Evolutionary conservation across 768 basidiomycete species (phyloP).

Genomic region (button mushroom (Agaricus bisporus)): DNA sequence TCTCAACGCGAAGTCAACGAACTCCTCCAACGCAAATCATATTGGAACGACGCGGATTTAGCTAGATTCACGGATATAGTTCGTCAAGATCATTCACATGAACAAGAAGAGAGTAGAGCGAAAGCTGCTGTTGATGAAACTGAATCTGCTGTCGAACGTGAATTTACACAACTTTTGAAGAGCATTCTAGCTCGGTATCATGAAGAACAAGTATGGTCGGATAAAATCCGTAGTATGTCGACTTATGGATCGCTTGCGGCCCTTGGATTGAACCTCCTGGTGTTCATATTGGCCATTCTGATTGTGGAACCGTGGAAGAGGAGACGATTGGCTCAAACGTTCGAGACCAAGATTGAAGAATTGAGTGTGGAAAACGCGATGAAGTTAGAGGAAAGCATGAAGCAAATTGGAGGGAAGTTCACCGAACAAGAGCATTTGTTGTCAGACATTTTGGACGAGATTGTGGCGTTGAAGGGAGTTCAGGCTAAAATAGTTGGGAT

Average conservation of each 20-base stretch:
- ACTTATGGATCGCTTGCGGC: conserved; percentile 90
- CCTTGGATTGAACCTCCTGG: conserved; percentile 80
- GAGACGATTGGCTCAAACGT: conserved; percentile 75
- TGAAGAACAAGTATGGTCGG: conserved; percentile 98
- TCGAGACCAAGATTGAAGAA: conserved; percentile 78
- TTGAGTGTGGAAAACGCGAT: conserved; percentile 50
- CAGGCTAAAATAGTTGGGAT: background rate
- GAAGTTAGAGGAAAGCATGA: conserved; percentile 42
- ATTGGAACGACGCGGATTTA: conserved; percentile 91
- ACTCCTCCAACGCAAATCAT: conserved; percentile 86
- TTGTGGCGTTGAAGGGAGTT: conserved; percentile 11
- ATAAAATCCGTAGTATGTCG: conserved; percentile 94
- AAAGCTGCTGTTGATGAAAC: conserved; percentile 61
- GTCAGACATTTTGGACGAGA: conserved; percentile 18
- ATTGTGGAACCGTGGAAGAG: conserved; percentile 98
- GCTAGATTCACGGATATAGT: conserved; percentile 84
- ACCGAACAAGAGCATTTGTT: conserved; percentile 36
- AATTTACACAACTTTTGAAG: conserved; percentile 84
- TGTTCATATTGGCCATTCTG: conserved; percentile 86
- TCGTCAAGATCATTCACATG: conserved; percentile 81
- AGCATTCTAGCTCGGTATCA: conserved; percentile 90
- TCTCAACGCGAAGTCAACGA: conserved; percentile 97
- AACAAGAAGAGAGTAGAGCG: conserved; percentile 69
- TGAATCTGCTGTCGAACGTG: conserved; percentile 79
- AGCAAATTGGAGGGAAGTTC: conserved; percentile 41